A percentile compares a stretch with the other conserved stretches of the same genome.
These are phyloP conservation scores for Agrocybe praecox DNA, from an alignment of 768 basidiomycete genomes.

Conservation along the genomic window DNA sequence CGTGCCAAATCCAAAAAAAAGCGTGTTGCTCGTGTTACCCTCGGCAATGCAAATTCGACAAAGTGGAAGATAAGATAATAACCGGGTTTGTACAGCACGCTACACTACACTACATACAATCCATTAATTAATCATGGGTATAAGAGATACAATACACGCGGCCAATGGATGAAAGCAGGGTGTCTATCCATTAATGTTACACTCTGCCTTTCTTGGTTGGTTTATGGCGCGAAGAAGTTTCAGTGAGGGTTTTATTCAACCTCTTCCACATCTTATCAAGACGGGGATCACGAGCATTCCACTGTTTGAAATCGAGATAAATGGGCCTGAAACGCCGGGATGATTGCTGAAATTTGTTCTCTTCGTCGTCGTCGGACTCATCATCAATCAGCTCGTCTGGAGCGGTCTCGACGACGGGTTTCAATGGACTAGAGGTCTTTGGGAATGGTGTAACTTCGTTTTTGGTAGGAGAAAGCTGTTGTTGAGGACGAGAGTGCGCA, in stretches of 20 bases:
- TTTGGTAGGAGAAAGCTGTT: not conserved
- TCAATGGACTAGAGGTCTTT: constrained; percentile 1
- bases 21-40: not conserved
- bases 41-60: not conserved
- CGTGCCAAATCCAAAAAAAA: not conserved
- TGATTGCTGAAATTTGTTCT: constrained; percentile 19
- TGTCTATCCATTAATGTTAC: not conserved
- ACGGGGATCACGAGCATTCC: constrained; percentile 44
- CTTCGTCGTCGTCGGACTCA: constrained; percentile 24
- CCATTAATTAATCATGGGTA: no score
- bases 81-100: no score
- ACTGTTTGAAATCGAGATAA: constrained; percentile 52
- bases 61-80: not conserved
- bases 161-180: not conserved
- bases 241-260: constrained; percentile 14
- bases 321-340: constrained; percentile 48
- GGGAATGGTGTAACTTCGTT: not conserved
- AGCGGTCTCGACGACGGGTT: not conserved
- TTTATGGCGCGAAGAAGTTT: not conserved
- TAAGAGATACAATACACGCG: no score
- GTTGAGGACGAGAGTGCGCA: not conserved
- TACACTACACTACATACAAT: no score
- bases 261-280: constrained; percentile 30
- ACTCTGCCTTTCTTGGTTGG: not conserved
- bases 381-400: constrained; percentile 7